Evolutionary conservation across 2,329 filamentous ascomycete species (phyloP).

Genomic region (Rhexocercosporidium sp.): DNA sequence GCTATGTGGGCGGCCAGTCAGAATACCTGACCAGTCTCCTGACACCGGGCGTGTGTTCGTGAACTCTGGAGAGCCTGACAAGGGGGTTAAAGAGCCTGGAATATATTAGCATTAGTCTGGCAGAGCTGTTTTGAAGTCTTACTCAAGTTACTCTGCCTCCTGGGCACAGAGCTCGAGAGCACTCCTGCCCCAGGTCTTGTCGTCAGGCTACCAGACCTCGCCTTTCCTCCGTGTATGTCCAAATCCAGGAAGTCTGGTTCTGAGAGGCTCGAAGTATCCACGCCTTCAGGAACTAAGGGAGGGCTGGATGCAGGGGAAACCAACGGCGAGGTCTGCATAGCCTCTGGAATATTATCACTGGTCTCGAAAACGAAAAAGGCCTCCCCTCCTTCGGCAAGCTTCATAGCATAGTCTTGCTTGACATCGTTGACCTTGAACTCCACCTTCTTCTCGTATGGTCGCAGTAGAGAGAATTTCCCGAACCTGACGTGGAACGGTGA

Average conservation of each 20-base stretch:
- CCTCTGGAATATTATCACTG: slow-evolving; percentile 86
- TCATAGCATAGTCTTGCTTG: slow-evolving; percentile 96
- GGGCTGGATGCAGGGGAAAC: slow-evolving; percentile 91
- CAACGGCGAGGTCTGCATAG: slow-evolving; percentile 90
- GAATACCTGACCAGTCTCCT: slow-evolving; percentile 55
- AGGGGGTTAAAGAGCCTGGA: slow-evolving; percentile 51
- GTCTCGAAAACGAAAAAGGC: slow-evolving; percentile 99
- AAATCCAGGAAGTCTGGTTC: slow-evolving; percentile 76
- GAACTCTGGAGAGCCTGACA: slow-evolving; percentile 59
- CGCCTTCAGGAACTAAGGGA: slow-evolving; percentile 58
- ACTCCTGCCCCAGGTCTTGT: slow-evolving; percentile 52
- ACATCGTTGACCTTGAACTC: slow-evolving; percentile 94
- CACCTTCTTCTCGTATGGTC: slow-evolving; percentile 98
- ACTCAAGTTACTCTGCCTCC: slow-evolving; percentile 42
- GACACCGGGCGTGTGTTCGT: slow-evolving; percentile 52
- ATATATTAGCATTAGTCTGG: slow-evolving; percentile 27
- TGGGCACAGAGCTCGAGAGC: slow-evolving; percentile 44
- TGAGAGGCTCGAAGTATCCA: slow-evolving; percentile 55
- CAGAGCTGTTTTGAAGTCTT: slow-evolving; percentile 13
- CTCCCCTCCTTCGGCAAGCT: slow-evolving; percentile 94
- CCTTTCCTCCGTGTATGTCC: slow-evolving; percentile 48
- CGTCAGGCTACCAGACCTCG: slow-evolving; percentile 44
- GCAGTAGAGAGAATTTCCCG: slow-evolving; percentile 94
- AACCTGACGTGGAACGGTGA: slow-evolving; percentile 99
- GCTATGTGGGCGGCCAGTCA: slow-evolving; percentile 52